Percentiles rank a stretch among this genome's conserved stretches.
Evolutionary conservation across 2,329 filamentous ascomycete genomes (phyloP).

Genomic region (Talaromyces funiculosus): DNA sequence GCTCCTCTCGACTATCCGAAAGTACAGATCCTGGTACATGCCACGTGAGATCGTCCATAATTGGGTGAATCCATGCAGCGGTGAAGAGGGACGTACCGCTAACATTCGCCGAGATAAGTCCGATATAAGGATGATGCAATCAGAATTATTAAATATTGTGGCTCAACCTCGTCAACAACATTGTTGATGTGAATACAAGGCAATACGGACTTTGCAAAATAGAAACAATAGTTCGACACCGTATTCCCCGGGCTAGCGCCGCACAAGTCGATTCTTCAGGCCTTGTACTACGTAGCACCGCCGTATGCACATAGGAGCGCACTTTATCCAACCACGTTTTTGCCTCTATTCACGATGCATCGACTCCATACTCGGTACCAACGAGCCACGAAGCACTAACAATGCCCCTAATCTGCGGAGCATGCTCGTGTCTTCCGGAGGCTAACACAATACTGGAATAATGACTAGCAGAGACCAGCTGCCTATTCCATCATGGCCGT

Average conservation of each 20-base stretch:
- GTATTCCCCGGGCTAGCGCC: not conserved
- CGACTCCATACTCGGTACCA: too few species aligned
- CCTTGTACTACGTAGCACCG: too few species aligned
- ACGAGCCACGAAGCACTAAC: not conserved
- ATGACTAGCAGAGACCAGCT: not conserved
- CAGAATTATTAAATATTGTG: not conserved
- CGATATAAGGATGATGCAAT: not conserved
- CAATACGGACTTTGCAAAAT: not conserved
- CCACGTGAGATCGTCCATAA: not conserved
- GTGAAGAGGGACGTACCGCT: not conserved
- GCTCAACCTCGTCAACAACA: not conserved
- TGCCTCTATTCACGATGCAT: conserved; percentile 4
- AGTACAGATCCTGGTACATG: not conserved
- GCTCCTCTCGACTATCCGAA: too few species aligned
- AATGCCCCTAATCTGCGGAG: not conserved
- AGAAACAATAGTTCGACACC: not conserved
- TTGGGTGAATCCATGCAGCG: not conserved
- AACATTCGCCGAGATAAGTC: too few species aligned
- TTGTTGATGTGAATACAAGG: not conserved
- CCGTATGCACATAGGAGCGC: too few species aligned
- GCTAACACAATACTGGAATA: not conserved
- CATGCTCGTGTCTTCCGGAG: not conserved
- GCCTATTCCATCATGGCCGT: not conserved
- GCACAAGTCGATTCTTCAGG: not conserved
- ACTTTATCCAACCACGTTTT: conserved; percentile 9